These are phyloP conservation scores for Xerocomus potaroensis DNA, from an alignment of 768 basidiomycete species.

Conservation along the genomic window DNA sequence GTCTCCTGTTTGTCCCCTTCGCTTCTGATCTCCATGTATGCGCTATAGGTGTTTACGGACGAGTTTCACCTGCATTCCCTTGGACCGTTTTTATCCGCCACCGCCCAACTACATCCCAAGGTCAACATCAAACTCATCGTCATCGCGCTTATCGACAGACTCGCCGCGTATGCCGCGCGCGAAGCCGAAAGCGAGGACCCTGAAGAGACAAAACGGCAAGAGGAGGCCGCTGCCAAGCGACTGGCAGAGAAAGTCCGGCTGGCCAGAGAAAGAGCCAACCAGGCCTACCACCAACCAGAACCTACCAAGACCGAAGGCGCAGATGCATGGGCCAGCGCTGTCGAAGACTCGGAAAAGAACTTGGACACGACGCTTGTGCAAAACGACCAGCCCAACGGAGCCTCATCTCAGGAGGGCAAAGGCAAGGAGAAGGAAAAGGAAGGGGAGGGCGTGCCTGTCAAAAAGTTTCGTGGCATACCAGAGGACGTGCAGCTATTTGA, in stretches of 20 bases:
- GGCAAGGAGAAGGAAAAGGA: slow-evolving; percentile 64
- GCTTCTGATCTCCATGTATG: not conserved
- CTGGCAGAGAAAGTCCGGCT: slow-evolving; percentile 81
- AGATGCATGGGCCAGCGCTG: slow-evolving; percentile 25
- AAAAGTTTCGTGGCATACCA: slow-evolving; percentile 93
- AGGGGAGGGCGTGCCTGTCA: slow-evolving; percentile 43
- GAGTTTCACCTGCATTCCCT: slow-evolving; percentile 96
- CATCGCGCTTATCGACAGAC: slow-evolving; percentile 92
- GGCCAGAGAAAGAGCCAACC: slow-evolving; percentile 57
- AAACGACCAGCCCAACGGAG: slow-evolving; percentile 15
- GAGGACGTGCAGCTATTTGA: slow-evolving; percentile 95
- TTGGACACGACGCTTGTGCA: slow-evolving; percentile 1
- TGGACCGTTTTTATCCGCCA: slow-evolving; percentile 94
- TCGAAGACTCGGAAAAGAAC: slow-evolving; percentile 20
- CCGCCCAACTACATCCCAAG: slow-evolving; percentile 93
- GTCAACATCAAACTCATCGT: slow-evolving; percentile 99
- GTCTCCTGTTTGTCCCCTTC: slow-evolving; percentile 13
- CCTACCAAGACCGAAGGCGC: slow-evolving; percentile 15
- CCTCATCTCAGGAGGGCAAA: slow-evolving; percentile 23
- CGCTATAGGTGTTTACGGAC: slow-evolving; percentile 85
- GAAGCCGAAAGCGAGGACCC: slow-evolving; percentile 97
- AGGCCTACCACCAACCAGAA: slow-evolving; percentile 43
- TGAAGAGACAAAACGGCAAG: slow-evolving; percentile 88
- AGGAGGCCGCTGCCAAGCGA: slow-evolving; percentile 87
- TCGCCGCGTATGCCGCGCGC: slow-evolving; percentile 93